phyloP scores from a whole-genome alignment of 176 grass and related monocot species.

The Eragrostis curvula region DNA sequence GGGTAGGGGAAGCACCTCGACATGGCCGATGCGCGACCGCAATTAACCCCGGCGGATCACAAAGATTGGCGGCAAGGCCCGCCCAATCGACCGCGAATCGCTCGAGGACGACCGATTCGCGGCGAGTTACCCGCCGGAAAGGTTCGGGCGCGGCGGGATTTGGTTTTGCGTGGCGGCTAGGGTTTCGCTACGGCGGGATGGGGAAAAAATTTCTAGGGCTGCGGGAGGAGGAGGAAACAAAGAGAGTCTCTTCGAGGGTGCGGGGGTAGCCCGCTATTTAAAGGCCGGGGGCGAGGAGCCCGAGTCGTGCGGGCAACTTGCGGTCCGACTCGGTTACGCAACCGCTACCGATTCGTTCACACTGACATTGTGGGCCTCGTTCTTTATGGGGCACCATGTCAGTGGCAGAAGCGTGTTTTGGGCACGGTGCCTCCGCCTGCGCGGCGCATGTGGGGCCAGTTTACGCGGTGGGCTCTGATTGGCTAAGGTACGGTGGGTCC shows the following conservation, averaged over 20 bases:
- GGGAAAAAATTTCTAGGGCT: not conserved
- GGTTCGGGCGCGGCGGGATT: slow-evolving; percentile 39
- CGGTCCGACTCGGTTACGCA: slow-evolving; percentile 13
- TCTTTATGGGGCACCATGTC: accelerated
- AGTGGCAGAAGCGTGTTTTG: not conserved
- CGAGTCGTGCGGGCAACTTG: slow-evolving; percentile 47
- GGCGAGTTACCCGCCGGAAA: not conserved
- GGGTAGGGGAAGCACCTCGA: slow-evolving; percentile 71
- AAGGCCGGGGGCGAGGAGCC: slow-evolving; percentile 22
- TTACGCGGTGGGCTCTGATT: slow-evolving; percentile 22
- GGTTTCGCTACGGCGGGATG: slow-evolving; percentile 34
- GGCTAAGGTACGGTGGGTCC: not conserved
- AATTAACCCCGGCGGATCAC: slow-evolving; percentile 21
- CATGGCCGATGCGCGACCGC: slow-evolving; percentile 40
- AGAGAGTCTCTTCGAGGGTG: not conserved
- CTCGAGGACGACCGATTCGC: slow-evolving; percentile 20
- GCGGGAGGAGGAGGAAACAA: not conserved
- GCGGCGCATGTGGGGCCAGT: slow-evolving; percentile 1
- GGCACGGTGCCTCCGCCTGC: not conserved
- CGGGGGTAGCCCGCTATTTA: slow-evolving; percentile 30
- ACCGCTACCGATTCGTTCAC: accelerated
- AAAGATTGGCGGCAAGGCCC: not conserved
- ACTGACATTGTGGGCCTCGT: too few species aligned
- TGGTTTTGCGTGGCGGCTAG: slow-evolving; percentile 62
- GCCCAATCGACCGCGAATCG: slow-evolving; percentile 38